Evolutionary conservation across 129 eudicot genomes (phyloP).

Genomic region (Tanacetum coccineum): DNA sequence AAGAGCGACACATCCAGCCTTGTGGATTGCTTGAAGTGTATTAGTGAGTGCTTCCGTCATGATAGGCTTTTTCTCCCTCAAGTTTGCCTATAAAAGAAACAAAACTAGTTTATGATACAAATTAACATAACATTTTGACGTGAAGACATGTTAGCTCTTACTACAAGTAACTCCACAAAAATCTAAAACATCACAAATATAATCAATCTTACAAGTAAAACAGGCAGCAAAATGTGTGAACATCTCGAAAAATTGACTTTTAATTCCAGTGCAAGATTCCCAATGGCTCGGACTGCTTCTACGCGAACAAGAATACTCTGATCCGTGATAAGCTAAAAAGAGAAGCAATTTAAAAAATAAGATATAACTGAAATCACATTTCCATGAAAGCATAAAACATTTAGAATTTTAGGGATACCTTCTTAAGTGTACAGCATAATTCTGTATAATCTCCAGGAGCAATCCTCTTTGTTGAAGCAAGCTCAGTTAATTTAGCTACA

Average conservation of each 20-base stretch:
- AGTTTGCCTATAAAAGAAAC: constrained; percentile 59
- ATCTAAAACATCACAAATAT: neutral
- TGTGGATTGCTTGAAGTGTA: no score
- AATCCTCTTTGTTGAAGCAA: constrained; percentile 89
- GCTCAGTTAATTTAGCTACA: constrained; percentile 87
- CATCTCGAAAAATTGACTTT: constrained; percentile 69
- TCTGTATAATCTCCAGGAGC: constrained; percentile 96
- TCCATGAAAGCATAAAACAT: no score
- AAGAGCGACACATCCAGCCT: no score
- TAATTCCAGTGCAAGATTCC: constrained; percentile 88
- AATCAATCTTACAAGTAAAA: constrained; percentile 71
- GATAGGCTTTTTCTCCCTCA: constrained; percentile 92
- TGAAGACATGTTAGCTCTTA: neutral
- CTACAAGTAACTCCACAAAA: neutral
- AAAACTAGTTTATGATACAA: constrained; percentile 12
- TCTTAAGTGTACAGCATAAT: constrained; percentile 82
- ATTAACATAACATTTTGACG: neutral
- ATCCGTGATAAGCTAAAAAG: constrained; percentile 85
- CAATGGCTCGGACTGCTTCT: constrained; percentile 94
- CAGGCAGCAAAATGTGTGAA: constrained; percentile 78
- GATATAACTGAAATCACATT: no score
- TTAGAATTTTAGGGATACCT: constrained; percentile 40
- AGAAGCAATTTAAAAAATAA: neutral
- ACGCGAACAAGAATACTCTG: constrained; percentile 86
- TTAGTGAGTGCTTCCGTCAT: constrained; percentile 34